Evolutionary conservation across 805 yeast genomes (phyloP).

Genomic region (Lipomyces spencermartinsiae): DNA sequence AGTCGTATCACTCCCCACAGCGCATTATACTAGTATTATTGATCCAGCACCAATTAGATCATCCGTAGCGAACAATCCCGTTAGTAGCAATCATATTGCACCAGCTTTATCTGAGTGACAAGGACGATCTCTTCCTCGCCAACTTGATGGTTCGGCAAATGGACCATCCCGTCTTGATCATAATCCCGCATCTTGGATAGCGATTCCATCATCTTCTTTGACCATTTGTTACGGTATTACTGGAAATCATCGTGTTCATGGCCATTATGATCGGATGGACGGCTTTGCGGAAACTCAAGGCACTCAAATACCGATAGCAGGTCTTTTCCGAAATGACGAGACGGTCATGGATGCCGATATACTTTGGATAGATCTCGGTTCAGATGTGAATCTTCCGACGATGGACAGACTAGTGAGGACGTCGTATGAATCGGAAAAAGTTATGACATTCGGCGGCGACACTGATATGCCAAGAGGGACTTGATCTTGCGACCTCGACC

Average conservation of each 20-base stretch:
- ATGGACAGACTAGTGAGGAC: not conserved
- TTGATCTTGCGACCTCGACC: constrained; percentile 1
- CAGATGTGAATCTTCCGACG: not conserved
- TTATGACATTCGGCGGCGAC: not conserved
- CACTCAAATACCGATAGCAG: not conserved
- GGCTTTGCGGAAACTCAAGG: not conserved
- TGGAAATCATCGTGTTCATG: constrained; percentile 1
- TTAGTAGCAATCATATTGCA: no score
- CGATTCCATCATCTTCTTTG: not conserved
- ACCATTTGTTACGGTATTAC: not conserved
- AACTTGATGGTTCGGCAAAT: not conserved
- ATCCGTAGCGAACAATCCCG: no score
- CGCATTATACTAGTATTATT: no score
- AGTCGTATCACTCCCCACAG: no score
- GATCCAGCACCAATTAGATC: no score
- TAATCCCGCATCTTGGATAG: not conserved
- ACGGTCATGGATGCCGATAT: not conserved
- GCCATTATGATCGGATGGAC: not conserved
- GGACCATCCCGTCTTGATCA: not conserved
- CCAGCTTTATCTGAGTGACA: no score
- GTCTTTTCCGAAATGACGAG: not conserved
- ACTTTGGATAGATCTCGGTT: not conserved
- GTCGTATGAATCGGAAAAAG: not conserved
- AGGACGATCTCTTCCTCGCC: not conserved
- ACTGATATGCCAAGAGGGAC: not conserved